Evolutionary conservation across 306 rosid species (phyloP).

Genomic region (Luffa acutangula): DNA sequence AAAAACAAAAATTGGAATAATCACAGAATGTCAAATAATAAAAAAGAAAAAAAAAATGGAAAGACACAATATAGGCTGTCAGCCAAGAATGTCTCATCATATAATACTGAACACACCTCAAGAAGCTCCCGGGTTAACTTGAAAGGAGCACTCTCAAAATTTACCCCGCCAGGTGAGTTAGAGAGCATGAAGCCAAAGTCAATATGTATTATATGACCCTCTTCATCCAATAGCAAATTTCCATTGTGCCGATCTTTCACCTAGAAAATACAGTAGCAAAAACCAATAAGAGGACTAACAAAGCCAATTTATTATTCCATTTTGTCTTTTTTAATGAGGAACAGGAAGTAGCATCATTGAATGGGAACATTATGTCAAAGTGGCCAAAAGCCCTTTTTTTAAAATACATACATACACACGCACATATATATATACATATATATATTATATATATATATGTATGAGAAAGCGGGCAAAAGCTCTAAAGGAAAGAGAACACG

Average conservation of each 20-base stretch:
- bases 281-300: background rate
- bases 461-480: background rate
- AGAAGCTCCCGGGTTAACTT: constrained; percentile 94
- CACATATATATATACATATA: too few species aligned
- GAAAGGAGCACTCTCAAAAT: constrained; percentile 98
- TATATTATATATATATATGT: too few species aligned
- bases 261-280: constrained; percentile 19
- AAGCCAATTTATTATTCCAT: background rate
- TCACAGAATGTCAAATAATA: background rate
- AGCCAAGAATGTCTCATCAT: background rate
- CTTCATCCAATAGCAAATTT: constrained; percentile 91
- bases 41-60: background rate
- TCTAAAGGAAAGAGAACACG: background rate
- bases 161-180: constrained; percentile 98
- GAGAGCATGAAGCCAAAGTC: constrained; percentile 99
- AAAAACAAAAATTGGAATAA: background rate
- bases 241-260: constrained; percentile 97
- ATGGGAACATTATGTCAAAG: background rate
- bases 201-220: constrained; percentile 95
- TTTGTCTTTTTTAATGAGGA: background rate
- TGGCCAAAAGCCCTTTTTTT: background rate
- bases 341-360: background rate
- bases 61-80: background rate
- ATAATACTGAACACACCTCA: constrained; percentile 46
- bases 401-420: too few species aligned